Percentiles rank a stretch among this genome's conserved stretches.
These are phyloP conservation scores for Cyclotella kingstonii DNA, from an alignment of 108 stramenopile species.

Conservation along the genomic window DNA sequence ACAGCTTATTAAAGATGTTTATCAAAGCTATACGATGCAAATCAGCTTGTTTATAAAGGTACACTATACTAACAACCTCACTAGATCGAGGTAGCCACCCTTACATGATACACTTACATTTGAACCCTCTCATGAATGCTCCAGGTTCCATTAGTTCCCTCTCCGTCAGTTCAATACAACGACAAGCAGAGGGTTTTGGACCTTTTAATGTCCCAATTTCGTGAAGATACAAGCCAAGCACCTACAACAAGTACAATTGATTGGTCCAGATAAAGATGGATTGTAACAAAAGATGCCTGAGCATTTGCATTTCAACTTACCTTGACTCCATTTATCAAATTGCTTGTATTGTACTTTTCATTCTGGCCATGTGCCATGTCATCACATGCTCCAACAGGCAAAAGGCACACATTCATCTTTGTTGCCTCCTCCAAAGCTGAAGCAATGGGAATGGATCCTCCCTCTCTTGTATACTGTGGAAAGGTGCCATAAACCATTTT, in stretches of 20 bases:
- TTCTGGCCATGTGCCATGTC: conserved; percentile 89
- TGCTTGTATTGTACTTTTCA: conserved; percentile 78
- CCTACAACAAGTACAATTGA: conserved; percentile 24
- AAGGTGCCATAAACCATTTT: conserved; percentile 59
- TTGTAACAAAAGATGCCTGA: not conserved
- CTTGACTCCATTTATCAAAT: conserved; percentile 76
- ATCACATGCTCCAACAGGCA: conserved; percentile 83
- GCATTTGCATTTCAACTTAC: too few relatives aligned
- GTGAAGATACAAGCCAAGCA: conserved; percentile 71
- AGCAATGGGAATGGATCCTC: conserved; percentile 82
- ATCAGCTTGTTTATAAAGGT: too few relatives aligned
- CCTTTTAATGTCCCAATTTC: conserved; percentile 71
- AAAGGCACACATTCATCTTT: conserved; percentile 80
- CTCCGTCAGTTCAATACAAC: conserved; percentile 68
- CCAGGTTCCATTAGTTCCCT: conserved; percentile 77
- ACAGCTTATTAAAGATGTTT: too few relatives aligned
- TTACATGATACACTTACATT: conserved; percentile 82
- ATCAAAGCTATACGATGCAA: too few relatives aligned
- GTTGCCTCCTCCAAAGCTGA: conserved; percentile 77
- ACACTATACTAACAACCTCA: too few relatives aligned
- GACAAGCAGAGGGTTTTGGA: conserved; percentile 71
- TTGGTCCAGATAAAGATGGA: not conserved
- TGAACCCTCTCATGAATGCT: conserved; percentile 68
- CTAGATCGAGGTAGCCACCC: too few relatives aligned
- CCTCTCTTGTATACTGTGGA: conserved; percentile 83